phyloP scores from a whole-genome alignment of 257 asterid species.

The Nicotiana sylvestris region DNA sequence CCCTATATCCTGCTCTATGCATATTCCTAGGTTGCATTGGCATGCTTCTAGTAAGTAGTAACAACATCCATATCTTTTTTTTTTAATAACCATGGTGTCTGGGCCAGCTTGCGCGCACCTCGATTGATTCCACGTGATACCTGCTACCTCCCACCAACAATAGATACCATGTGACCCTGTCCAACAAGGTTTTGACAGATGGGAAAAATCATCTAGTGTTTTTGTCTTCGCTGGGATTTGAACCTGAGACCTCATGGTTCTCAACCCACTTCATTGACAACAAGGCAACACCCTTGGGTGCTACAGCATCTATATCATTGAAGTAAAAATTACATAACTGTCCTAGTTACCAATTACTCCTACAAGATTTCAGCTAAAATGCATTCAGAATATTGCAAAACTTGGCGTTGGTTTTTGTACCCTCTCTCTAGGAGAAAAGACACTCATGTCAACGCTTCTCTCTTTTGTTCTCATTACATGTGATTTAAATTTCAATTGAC shows the following conservation, averaged over 20 bases:
- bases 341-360: not conserved
- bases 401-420: not conserved
- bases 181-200: no score
- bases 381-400: not conserved
- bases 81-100: no score
- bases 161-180: no score
- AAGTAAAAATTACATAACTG: not conserved
- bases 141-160: no score
- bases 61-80: not conserved
- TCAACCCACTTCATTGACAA: no score
- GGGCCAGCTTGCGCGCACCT: no score
- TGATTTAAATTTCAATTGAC: not conserved
- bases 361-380: not conserved
- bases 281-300: no score
- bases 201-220: no score
- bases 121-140: no score
- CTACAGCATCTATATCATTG: not conserved
- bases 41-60: not conserved
- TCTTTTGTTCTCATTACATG: not conserved
- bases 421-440: not conserved
- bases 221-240: no score
- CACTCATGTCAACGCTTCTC: not conserved
- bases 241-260: no score
- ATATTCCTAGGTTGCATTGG: constrained; percentile 2
- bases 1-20: not conserved